Evolutionary conservation across 75 land plant species (phyloP), one percentile per base, ranked within the genome.

Genomic region (Pseudotsuga menziesii): DNA sequence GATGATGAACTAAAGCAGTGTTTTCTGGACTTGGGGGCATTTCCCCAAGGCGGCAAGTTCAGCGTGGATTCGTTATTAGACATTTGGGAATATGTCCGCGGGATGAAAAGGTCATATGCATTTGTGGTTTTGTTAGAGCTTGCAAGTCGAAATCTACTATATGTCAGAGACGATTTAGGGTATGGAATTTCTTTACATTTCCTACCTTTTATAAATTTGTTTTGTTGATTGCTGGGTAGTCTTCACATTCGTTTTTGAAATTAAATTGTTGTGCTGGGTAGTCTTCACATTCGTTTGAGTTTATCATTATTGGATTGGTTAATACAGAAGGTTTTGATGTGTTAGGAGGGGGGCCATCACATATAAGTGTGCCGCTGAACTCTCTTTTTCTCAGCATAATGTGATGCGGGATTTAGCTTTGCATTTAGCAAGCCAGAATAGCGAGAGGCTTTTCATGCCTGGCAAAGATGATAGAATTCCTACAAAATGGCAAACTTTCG

Each of bases 381-480:
- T 89, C 56, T 86, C 69, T 23, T 84, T 84, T n/a, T 78, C 82
- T 57, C 91, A 89, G 44, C 91, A 89, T 75, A 86, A 86, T 80
- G 81, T 86, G 2, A 60, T 89, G 69, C 76, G 91, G 78, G 91
- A 89, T 69, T 81, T 89, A 61, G 91, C 88, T 75, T 77, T 89
- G 72, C 75, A 83, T 57, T 2, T 82, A 26, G 75, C 70, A 55
- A 84, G 72, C 36, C 73, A 20, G 0, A 83, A 77, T 11, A 20
- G 35, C 13, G 81, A 35, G 72, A 75, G 91, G 60, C 63, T 89
- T 55, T 39, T 89, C 13, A 89, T 86, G 88, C 74, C 88, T 13
- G 78, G 75, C 56, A 86, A 82, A 76, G 88, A 86, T 35, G 29
- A 55, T 13, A 56, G 32, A 14, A 84, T 89, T 39, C 91, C 88